Evolutionary conservation across 2,329 filamentous ascomycete genomes (phyloP).

Genomic region (Madurella fahalii): DNA sequence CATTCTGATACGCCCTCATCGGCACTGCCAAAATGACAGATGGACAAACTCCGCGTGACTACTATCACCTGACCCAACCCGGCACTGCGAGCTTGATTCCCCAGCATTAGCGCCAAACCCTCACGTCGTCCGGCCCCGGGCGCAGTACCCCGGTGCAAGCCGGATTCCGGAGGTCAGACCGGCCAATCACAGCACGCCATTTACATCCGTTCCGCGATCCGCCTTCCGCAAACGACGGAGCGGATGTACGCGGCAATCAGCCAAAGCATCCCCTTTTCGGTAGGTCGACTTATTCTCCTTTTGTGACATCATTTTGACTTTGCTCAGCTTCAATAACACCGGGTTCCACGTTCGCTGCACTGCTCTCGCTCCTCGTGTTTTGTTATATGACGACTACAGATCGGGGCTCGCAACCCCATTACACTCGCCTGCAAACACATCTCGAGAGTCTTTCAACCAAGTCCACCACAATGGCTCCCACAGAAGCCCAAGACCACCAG

Average conservation of each 20-base stretch:
- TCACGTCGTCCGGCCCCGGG: slow-evolving; percentile 1
- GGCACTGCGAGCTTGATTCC: not conserved
- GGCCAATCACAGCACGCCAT: slow-evolving; percentile 16
- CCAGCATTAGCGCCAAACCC: slow-evolving; percentile 1
- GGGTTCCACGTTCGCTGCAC: not conserved
- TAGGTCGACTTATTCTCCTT: slow-evolving; percentile 8
- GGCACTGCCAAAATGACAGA: too few relatives aligned
- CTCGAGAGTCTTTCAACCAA: not conserved
- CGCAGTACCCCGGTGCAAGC: not conserved
- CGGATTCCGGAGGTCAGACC: not conserved
- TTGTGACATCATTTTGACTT: slow-evolving; percentile 17
- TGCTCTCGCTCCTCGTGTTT: not conserved
- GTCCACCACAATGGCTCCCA: slow-evolving; percentile 13
- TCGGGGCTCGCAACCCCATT: too few relatives aligned
- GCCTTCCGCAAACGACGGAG: slow-evolving; percentile 16
- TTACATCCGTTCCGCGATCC: slow-evolving; percentile 25
- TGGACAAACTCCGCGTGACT: too few relatives aligned
- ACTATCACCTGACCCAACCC: not conserved
- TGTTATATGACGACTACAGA: too few relatives aligned
- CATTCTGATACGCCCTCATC: too few relatives aligned
- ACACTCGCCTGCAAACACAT: too few relatives aligned
- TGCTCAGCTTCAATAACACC: not conserved
- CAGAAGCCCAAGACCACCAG: slow-evolving; percentile 4
- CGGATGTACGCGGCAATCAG: slow-evolving; percentile 2
- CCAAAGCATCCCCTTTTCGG: slow-evolving; percentile 1